Percentiles rank a stretch among this genome's conserved stretches.
These are phyloP conservation scores for Aphanocladium album DNA, from an alignment of 2,329 filamentous ascomycete species.

Conservation along the genomic window DNA sequence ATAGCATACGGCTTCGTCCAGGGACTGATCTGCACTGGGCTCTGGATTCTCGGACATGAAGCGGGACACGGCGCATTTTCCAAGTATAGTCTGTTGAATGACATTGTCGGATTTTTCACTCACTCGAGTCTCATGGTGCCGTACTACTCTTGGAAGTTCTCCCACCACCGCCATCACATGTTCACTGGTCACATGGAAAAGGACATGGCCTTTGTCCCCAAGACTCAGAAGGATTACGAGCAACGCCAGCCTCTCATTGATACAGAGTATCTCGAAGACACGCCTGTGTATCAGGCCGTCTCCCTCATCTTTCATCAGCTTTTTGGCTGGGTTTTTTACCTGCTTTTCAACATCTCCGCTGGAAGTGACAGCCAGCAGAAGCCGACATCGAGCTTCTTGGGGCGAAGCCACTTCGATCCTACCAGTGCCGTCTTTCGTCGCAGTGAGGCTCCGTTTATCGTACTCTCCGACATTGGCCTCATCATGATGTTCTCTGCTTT, in stretches of 20 bases:
- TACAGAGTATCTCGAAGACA: slow-evolving; percentile 57
- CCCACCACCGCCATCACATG: slow-evolving; percentile 64
- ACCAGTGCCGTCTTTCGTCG: slow-evolving; percentile 56
- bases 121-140: slow-evolving; percentile 64
- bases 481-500: slow-evolving; percentile 45
- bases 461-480: slow-evolving; percentile 57
- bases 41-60: slow-evolving; percentile 69
- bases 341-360: slow-evolving; percentile 53
- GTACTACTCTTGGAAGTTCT: slow-evolving; percentile 70
- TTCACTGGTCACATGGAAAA: slow-evolving; percentile 63
- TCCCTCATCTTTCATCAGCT: slow-evolving; percentile 58
- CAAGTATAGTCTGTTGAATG: slow-evolving; percentile 50
- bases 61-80: slow-evolving; percentile 67
- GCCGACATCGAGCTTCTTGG: slow-evolving; percentile 33
- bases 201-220: slow-evolving; percentile 61
- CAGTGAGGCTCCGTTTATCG: slow-evolving; percentile 51
- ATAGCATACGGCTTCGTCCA: slow-evolving; percentile 57
- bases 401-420: slow-evolving; percentile 56
- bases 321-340: slow-evolving; percentile 59
- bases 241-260: slow-evolving; percentile 26
- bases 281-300: slow-evolving; percentile 51
- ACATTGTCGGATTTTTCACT: slow-evolving; percentile 57
- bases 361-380: slow-evolving; percentile 45
- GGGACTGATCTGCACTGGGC: slow-evolving; percentile 60
- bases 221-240: slow-evolving; percentile 34